phyloP scores from a whole-genome alignment of 2,329 filamentous ascomycete genomes.

The Paraconiothyrium sp. region DNA sequence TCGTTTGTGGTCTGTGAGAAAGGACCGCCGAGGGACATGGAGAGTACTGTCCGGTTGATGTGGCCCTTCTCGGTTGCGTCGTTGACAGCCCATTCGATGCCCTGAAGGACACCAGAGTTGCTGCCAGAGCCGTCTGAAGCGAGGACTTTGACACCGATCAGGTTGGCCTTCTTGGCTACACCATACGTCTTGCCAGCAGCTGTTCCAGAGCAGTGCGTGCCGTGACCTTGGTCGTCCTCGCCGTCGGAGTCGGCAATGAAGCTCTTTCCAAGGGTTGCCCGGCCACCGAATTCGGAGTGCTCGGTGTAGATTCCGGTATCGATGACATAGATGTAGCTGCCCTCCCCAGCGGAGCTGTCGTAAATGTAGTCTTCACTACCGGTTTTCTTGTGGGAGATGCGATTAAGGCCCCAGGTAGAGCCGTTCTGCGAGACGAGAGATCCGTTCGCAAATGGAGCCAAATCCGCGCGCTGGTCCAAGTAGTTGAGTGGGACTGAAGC shows the following conservation, averaged over 20 bases:
- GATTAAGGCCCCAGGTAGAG: constrained; percentile 97
- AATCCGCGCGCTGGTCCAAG: not conserved
- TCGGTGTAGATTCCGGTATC: constrained; percentile 95
- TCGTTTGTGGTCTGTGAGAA: constrained; percentile 92
- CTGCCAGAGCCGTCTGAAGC: constrained; percentile 95
- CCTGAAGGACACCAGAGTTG: constrained; percentile 99
- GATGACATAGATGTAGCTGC: constrained; percentile 98
- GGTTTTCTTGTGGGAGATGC: constrained; percentile 97
- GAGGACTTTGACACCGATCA: constrained; percentile 98
- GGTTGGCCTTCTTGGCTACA: constrained; percentile 97
- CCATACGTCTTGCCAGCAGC: constrained; percentile 98
- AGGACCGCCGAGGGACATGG: constrained; percentile 98
- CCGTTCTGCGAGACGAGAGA: constrained; percentile 73
- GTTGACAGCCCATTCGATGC: constrained; percentile 96
- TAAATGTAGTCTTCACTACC: constrained; percentile 94
- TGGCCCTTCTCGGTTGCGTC: constrained; percentile 87
- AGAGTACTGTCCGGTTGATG: constrained; percentile 96
- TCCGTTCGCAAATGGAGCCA: not conserved
- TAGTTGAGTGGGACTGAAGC: constrained; percentile 10
- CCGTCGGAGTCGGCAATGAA: constrained; percentile 86
- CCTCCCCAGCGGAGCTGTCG: constrained; percentile 87
- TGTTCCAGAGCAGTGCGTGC: constrained; percentile 98
- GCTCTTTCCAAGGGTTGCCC: constrained; percentile 96
- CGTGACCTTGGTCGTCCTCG: constrained; percentile 95
- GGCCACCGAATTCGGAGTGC: constrained; percentile 97